Evolutionary conservation across 306 rosid genomes (phyloP).

Genomic region (Cucurbita ficifolia): DNA sequence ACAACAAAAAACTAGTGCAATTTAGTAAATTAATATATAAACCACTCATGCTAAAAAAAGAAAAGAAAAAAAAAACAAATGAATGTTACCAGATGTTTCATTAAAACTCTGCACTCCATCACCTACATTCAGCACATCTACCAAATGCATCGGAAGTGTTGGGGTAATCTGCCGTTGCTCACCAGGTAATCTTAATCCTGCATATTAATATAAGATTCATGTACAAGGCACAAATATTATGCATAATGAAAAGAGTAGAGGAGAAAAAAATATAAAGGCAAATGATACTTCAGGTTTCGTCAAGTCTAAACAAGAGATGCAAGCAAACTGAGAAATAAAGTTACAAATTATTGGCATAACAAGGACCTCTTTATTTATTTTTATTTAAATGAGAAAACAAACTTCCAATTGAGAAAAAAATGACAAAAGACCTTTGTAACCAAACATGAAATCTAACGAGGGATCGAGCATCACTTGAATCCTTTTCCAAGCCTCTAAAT

Average conservation of each 20-base stretch:
- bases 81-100: slow-evolving; percentile 42
- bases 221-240: neutral
- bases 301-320: neutral
- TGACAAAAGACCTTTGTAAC: no score
- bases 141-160: slow-evolving; percentile 76
- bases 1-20: slow-evolving; percentile 2
- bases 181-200: slow-evolving; percentile 54
- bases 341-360: neutral
- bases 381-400: neutral
- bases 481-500: no score
- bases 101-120: slow-evolving; percentile 44
- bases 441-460: no score
- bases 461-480: no score
- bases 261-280: neutral
- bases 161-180: slow-evolving; percentile 73
- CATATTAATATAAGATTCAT: slow-evolving; percentile 7
- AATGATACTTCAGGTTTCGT: neutral
- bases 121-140: slow-evolving; percentile 44
- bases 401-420: no score
- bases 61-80: slow-evolving; percentile 10
- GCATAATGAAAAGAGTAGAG: neutral
- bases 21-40: neutral
- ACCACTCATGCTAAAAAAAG: slow-evolving; percentile 8
- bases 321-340: neutral
- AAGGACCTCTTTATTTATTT: neutral